A percentile compares a stretch with the other conserved stretches of the same genome.
These are phyloP conservation scores for Serendipita vermifera DNA, from an alignment of 768 basidiomycete genomes.

Conservation along the genomic window DNA sequence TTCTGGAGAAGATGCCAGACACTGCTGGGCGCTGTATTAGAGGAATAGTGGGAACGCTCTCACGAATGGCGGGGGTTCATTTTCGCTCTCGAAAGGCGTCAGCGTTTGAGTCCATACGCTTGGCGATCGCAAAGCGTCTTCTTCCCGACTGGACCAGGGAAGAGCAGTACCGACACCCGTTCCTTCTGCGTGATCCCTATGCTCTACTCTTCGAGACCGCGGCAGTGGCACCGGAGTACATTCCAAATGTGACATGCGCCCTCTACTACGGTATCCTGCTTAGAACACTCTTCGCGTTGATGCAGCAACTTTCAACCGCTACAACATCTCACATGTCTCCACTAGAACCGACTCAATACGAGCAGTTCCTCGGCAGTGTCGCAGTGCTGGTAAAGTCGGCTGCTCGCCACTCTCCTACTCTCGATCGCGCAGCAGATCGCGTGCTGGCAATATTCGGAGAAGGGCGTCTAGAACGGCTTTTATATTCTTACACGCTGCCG, in stretches of 20 bases:
- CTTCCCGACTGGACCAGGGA: conserved; percentile 85
- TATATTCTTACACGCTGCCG: conserved; percentile 81
- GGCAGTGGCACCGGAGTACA: conserved; percentile 76
- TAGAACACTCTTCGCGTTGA: conserved; percentile 71
- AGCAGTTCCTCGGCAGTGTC: conserved; percentile 69
- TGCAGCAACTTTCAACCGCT: conserved; percentile 47
- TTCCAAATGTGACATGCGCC: conserved; percentile 77
- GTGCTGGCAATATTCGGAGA: conserved; percentile 74
- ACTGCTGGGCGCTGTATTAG: conserved; percentile 64
- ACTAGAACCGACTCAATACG: conserved; percentile 33
- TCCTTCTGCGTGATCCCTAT: conserved; percentile 83
- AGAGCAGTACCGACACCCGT: conserved; percentile 69
- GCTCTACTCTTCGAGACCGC: conserved; percentile 83
- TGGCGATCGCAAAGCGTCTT: conserved; percentile 78
- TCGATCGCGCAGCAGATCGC: conserved; percentile 71
- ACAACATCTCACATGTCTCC: conserved; percentile 10
- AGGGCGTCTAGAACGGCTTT: conserved; percentile 66
- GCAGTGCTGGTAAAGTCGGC: conserved; percentile 86
- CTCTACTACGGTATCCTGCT: conserved; percentile 85
- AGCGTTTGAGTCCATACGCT: conserved; percentile 62
- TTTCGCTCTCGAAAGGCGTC: conserved; percentile 61
- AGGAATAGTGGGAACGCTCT: conserved; percentile 57
- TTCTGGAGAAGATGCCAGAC: conserved; percentile 70
- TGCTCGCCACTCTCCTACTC: conserved; percentile 75
- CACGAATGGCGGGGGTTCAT: conserved; percentile 49